Evolutionary conservation across 108 stramenopile species (phyloP), one percentile per base, ranked within the genome.

Genomic region (Fistulifera pelliculosa): DNA sequence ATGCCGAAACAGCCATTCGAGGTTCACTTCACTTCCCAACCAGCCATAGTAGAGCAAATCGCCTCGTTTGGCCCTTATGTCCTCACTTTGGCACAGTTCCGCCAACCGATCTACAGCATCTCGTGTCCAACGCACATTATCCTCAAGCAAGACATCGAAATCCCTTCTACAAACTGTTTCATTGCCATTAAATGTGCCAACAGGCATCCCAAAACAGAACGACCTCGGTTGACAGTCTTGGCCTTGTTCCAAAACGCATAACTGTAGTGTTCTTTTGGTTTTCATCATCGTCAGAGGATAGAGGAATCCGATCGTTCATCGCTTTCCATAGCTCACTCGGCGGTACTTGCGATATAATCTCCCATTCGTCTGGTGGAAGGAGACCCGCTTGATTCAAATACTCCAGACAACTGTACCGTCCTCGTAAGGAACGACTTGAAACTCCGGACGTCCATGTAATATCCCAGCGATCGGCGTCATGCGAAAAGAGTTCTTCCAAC

Each of bases 121-220:
- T 35, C 8, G 3, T 35, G 31, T 35, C 79, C 76, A 82, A 41
- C 89, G 58, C 1, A 89, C 80, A 64, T 93, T 93, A 65, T 93
- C 91, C 64, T 93, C 91, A 45, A 93, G 54, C 38, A 93, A 81
- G 35, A 93, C 64, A 75, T 93, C 91, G 54, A 80, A 83, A 21
- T 52, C 60, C 58, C 60, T 45, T 73, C 68, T 5, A 80, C 69
- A 24, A 85, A 69, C 21, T 42, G 57, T 56, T 74, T 77, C 80
- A 93, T 77, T 14, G 91, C 91, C 17, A 73, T 76, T 54, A 93
- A 65, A 67, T 93, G 91, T 15, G 91, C 91, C 42, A 89, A 65
- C 0, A 79, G 54, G 58, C 91, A 93, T 23, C 68, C 91, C 47
- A 93, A 54, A 0, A 89, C 91, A 16, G 73, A 54, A 40, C 91